Evolutionary conservation across 106 monocot genomes (phyloP).

Genomic region (Gastrodia elata): DNA sequence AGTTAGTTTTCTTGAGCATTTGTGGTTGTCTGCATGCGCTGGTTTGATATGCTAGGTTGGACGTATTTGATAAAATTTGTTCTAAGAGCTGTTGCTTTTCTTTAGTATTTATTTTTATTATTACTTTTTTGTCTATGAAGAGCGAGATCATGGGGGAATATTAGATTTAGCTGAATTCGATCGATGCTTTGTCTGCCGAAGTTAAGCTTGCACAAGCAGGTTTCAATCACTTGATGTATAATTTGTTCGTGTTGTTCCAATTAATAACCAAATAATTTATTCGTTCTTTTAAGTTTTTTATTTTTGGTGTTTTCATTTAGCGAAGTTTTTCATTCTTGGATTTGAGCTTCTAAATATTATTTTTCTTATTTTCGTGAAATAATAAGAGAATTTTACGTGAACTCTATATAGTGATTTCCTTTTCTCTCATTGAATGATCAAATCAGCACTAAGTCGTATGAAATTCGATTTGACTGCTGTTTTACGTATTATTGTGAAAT

Average conservation of each 20-base stretch:
- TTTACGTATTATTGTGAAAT: background rate
- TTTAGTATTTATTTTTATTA: background rate
- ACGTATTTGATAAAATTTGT: background rate
- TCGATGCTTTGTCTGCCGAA: background rate
- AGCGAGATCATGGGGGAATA: background rate
- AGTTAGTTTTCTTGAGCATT: background rate
- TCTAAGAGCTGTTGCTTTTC: background rate
- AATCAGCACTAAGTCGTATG: background rate
- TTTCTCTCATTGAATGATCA: background rate
- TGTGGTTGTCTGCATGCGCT: background rate
- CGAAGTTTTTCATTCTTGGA: background rate
- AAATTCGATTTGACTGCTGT: background rate
- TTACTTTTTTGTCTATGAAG: background rate
- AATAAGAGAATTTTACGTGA: background rate
- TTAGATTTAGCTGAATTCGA: background rate
- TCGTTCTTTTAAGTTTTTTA: slow-evolving; percentile 34
- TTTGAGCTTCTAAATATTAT: background rate
- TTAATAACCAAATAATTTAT: background rate
- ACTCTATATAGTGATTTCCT: background rate
- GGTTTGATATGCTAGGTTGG: background rate
- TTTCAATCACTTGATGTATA: slow-evolving; percentile 1
- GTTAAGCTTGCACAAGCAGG: background rate
- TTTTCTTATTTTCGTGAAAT: background rate
- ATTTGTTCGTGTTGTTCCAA: background rate
- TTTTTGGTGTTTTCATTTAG: slow-evolving; percentile 1